Evolutionary conservation across 495 filamentous ascomycete species (phyloP), one percentile per base, ranked within the genome.

Genomic region (Physcia stellaris): DNA sequence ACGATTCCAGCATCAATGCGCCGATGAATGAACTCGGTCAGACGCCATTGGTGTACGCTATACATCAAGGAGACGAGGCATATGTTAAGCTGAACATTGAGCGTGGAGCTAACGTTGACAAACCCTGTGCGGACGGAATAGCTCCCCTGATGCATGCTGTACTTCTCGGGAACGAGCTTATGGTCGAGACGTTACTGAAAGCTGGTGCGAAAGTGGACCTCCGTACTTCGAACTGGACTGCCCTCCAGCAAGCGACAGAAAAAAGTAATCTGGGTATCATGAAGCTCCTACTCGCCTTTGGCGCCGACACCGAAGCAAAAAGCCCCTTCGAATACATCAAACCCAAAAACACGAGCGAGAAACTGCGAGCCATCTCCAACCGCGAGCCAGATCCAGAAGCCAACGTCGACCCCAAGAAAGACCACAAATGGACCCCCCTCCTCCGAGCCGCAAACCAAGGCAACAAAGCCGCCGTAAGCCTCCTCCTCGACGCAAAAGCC

Each of bases 81-180:
- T 26, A 47, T 12, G 48, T 51, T 1, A 27, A 33, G 15, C 31
- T 49, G 13, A 39, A 37, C n/a, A 45, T 57, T 2, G 23, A 40
- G 1, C 39, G 37, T 11, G 42, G 46, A 3, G 50, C 45, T 2
- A 37, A 31, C 10, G 33, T 55, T 7, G 45, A 57, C 27, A 35
- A 23, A 23, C 34, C 36, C 16, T 48, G 48, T 12, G 32, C 15
- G 7, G 37, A 47, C 24, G 7, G 21, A 5, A 45, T 51, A 3
- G 26, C 40, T 0, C 48, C 48, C 5, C 38, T 51, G 0, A 48
- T 51, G 45, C 28, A 53, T 10, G 49, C 52, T n/a, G 46, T 49
- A 7, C 32, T 35, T 20, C 33, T 39, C 19, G 48, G 50, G 15
- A 36, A 49, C 9, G 26, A 31, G 3, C 17, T 35, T 1, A 52